Percentiles rank a stretch among this genome's conserved stretches.
Evolutionary conservation across 768 basidiomycete genomes (phyloP).

Genomic region (Lactifluus piperatus): DNA sequence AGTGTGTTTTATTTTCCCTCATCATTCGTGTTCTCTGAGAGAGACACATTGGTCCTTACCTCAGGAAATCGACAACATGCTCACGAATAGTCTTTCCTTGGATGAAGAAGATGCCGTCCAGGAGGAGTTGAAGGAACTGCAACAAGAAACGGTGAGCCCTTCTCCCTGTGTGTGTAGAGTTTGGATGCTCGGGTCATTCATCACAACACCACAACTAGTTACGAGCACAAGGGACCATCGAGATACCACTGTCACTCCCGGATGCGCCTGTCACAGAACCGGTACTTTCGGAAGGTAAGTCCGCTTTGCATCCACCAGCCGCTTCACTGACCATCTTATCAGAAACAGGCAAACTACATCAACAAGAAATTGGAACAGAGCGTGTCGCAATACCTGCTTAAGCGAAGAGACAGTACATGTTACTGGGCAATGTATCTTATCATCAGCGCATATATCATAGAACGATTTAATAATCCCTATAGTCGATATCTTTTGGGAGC

Average conservation of each 20-base stretch:
- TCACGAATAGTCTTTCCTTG: slow-evolving; percentile 69
- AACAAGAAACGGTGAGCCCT: slow-evolving; percentile 49
- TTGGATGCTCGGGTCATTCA: slow-evolving; percentile 23
- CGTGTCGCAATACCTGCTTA: slow-evolving; percentile 27
- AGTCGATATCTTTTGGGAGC: neutral
- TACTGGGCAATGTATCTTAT: neutral
- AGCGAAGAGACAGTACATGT: neutral
- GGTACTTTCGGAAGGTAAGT: slow-evolving; percentile 27
- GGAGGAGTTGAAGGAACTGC: slow-evolving; percentile 62
- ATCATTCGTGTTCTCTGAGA: neutral
- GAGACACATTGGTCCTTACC: neutral
- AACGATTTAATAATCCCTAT: slow-evolving; percentile 1
- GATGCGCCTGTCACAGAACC: slow-evolving; percentile 43
- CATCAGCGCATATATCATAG: slow-evolving; percentile 17
- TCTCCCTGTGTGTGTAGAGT: neutral
- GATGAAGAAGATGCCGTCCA: slow-evolving; percentile 96
- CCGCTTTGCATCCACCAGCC: neutral
- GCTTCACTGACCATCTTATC: neutral
- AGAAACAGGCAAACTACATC: neutral
- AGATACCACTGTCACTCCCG: slow-evolving; percentile 38
- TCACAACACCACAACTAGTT: slow-evolving; percentile 19
- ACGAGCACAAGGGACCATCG: slow-evolving; percentile 19
- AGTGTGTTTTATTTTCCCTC: slow-evolving; percentile 34
- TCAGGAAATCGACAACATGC: slow-evolving; percentile 87
- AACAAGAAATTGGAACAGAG: slow-evolving; percentile 12